Evolutionary conservation across 1,139 yeast genomes (phyloP), one percentile per base, ranked within the genome.

Genomic region (Suhomyces bokatorum): DNA sequence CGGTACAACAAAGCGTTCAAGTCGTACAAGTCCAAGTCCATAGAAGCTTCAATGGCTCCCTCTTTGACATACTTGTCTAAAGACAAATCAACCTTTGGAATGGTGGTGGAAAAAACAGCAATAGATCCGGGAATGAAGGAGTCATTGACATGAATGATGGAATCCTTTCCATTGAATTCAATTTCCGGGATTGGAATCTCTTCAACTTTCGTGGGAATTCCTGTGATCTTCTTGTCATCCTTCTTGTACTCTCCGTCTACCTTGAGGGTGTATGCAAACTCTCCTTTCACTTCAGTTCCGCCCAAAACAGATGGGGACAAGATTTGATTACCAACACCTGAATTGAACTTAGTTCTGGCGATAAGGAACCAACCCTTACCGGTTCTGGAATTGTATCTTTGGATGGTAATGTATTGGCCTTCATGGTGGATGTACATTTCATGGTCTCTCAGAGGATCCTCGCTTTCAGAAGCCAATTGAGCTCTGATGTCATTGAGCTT

Each of bases 361-460:
- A 93, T 78, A 57, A 93, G 73, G 56, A 87, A 89, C 82, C 88
- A 88, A 2, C 99, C 99, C 48, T 79, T 78, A 1, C 97, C 98
- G 8, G 90, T 83, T 52, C 81, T 77, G 0, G 96, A 85, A 59
- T 89, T 88, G 40, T 85, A 80, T 53, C 98, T 75, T 64, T 91
- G 97, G 44, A 91, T 84, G 1, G 98, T 91, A 49, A 93, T 88
- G 62, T 78, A 93, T 63, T 90, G 96, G 10, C 87, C 96, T 53
- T 89, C 96, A 59, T 88, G 97, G 59, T 93, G 97, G 40, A 93
- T 88, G 62, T 88, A 93, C 85, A 87, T 89, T 66, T 93, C 98
- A 54, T 87, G 89, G 52, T 87, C 90, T 49, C 83, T 83, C 38
- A 74, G 66, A 48, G 78, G 78, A 42, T 84, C 89, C 40, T 69